Percentiles rank a stretch among this genome's conserved stretches.
phyloP scores from a whole-genome alignment of 371 early-diverging fungal species.

The Mortierella sp. region DNA sequence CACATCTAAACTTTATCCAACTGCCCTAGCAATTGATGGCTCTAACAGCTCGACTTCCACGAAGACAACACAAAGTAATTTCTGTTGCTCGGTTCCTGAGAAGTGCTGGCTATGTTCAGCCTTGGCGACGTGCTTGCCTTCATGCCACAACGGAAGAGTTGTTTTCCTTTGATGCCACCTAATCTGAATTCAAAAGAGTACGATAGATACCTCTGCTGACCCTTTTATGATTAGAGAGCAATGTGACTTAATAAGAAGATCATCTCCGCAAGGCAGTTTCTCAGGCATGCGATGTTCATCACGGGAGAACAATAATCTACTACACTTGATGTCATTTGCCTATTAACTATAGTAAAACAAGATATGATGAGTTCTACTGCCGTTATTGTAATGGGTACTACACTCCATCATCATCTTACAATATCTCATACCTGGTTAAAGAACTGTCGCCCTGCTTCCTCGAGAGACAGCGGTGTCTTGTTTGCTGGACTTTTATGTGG shows the following conservation, averaged over 20 bases:
- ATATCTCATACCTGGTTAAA: constrained; percentile 22
- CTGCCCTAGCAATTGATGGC: too few species aligned
- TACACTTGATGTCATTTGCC: constrained; percentile 12
- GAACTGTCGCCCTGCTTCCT: constrained; percentile 37
- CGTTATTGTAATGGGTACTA: too few species aligned
- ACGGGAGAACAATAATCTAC: not conserved
- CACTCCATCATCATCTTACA: not conserved
- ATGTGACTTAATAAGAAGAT: not conserved
- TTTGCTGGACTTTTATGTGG: not conserved
- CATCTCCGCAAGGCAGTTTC: not conserved
- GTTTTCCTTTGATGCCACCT: too few species aligned
- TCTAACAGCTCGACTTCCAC: too few species aligned
- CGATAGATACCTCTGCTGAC: too few species aligned
- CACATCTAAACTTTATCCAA: too few species aligned
- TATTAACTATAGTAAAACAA: constrained; percentile 6
- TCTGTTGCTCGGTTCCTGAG: too few species aligned
- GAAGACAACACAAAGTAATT: too few species aligned
- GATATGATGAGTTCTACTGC: not conserved
- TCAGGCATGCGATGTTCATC: not conserved
- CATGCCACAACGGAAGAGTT: not conserved
- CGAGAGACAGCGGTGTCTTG: constrained; percentile 10
- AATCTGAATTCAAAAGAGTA: not conserved
- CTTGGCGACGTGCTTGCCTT: not conserved
- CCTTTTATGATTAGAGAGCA: too few species aligned
- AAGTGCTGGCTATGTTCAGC: not conserved